phyloP scores from a whole-genome alignment of 2,329 filamentous ascomycete species.

The Penicillium sp. region DNA sequence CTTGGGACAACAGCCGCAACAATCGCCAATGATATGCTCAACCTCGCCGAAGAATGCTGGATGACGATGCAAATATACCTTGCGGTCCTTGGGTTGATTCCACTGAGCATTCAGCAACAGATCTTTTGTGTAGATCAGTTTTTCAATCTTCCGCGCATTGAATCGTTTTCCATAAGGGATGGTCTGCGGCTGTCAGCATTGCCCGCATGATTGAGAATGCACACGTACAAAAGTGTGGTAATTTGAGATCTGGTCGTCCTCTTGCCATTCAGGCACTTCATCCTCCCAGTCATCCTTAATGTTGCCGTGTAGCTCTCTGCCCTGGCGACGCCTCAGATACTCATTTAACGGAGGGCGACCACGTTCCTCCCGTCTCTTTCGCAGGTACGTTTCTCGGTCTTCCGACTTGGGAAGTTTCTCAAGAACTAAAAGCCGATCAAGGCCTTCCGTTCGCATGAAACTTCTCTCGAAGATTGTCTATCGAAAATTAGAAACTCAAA shows the following conservation, averaged over 20 bases:
- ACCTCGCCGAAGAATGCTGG: constrained; percentile 77
- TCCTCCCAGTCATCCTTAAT: constrained; percentile 73
- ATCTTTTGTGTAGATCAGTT: constrained; percentile 74
- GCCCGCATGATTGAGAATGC: no score
- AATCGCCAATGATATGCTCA: constrained; percentile 69
- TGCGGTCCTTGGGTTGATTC: constrained; percentile 70
- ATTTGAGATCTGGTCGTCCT: constrained; percentile 67
- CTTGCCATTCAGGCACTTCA: constrained; percentile 77
- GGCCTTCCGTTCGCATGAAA: constrained; percentile 67
- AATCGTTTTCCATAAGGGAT: constrained; percentile 37
- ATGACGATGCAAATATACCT: constrained; percentile 73
- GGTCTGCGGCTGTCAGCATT: no score
- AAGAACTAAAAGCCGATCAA: constrained; percentile 71
- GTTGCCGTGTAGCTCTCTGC: constrained; percentile 53
- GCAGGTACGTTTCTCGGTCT: constrained; percentile 64
- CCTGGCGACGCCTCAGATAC: constrained; percentile 36
- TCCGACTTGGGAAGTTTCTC: constrained; percentile 66
- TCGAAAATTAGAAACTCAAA: not conserved
- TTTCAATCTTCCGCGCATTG: constrained; percentile 60
- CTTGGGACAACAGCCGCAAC: constrained; percentile 70
- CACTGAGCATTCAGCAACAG: constrained; percentile 78
- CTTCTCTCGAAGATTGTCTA: constrained; percentile 75
- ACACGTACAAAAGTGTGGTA: constrained; percentile 71
- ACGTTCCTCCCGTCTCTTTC: constrained; percentile 64
- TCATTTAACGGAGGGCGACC: constrained; percentile 56